These are phyloP conservation scores for Handroanthus guayacan DNA, from an alignment of 257 asterid genomes.

Conservation along the genomic window DNA sequence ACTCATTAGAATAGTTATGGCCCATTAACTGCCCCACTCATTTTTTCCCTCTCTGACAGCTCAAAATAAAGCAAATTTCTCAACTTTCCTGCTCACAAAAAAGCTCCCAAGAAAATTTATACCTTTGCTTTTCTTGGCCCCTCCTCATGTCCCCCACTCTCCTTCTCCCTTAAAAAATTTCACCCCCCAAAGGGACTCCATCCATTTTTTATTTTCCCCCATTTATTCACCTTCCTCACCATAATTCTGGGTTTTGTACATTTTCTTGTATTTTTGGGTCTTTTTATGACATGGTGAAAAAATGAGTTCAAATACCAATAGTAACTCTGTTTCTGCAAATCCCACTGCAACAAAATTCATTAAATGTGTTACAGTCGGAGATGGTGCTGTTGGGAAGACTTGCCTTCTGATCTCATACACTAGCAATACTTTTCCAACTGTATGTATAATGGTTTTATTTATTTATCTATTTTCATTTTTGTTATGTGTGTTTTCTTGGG, in stretches of 20 bases:
- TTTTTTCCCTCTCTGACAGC: slow-evolving; percentile 49
- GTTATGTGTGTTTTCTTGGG: slow-evolving; percentile 5
- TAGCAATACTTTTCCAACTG: slow-evolving; percentile 64
- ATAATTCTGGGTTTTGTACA: not conserved
- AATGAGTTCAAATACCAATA: slow-evolving; percentile 43
- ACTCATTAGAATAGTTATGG: slow-evolving; percentile 10
- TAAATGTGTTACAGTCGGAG: slow-evolving; percentile 66
- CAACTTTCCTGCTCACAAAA: slow-evolving; percentile 41
- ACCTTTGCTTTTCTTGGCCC: slow-evolving; percentile 44
- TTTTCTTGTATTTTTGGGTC: slow-evolving; percentile 3
- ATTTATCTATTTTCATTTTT: not conserved
- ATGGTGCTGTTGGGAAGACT: slow-evolving; percentile 67
- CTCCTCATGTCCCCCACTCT: slow-evolving; percentile 49
- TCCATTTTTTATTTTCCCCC: slow-evolving; percentile 8
- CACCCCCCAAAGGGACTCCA: slow-evolving; percentile 24
- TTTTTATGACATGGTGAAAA: slow-evolving; percentile 38
- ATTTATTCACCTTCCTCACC: not conserved
- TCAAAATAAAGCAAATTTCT: slow-evolving; percentile 50
- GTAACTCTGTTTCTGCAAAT: slow-evolving; percentile 38
- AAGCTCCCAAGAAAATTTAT: slow-evolving; percentile 40
- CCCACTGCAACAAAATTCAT: slow-evolving; percentile 54
- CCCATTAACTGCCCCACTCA: slow-evolving; percentile 1
- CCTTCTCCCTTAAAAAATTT: slow-evolving; percentile 10
- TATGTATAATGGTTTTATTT: slow-evolving; percentile 15
- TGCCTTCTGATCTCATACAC: slow-evolving; percentile 64